Percentiles rank a stretch among this genome's conserved stretches.
These are phyloP conservation scores for Conidiobolus incongruus DNA, from an alignment of 371 early-diverging fungal species.

Conservation along the genomic window DNA sequence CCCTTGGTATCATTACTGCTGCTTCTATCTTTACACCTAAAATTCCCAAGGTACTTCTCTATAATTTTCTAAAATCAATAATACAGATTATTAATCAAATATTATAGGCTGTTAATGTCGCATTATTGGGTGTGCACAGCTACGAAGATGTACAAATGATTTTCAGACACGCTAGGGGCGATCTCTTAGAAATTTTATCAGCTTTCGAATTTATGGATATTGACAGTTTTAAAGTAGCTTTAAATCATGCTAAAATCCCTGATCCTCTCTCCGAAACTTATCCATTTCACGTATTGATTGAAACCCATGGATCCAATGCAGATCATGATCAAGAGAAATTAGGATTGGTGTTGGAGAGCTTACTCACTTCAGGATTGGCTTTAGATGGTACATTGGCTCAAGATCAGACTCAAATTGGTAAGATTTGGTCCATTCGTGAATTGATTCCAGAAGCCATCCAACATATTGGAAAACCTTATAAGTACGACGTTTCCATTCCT, in stretches of 20 bases:
- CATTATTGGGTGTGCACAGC: constrained; percentile 46
- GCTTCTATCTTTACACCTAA: no score
- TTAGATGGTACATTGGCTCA: constrained; percentile 84
- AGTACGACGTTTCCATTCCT: constrained; percentile 83
- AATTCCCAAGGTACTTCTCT: no score
- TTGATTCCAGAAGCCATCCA: constrained; percentile 76
- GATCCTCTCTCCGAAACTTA: constrained; percentile 31
- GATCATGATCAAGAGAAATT: constrained; percentile 85
- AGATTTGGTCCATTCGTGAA: constrained; percentile 81
- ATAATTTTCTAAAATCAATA: no score
- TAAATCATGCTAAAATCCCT: constrained; percentile 27
- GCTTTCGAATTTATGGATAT: constrained; percentile 94
- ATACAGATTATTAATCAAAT: no score
- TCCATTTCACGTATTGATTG: constrained; percentile 83
- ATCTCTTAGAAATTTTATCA: constrained; percentile 83
- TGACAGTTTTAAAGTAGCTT: constrained; percentile 37
- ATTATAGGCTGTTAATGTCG: constrained; percentile 41
- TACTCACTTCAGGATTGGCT: constrained; percentile 40
- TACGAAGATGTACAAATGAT: constrained; percentile 58
- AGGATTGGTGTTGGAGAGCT: constrained; percentile 28
- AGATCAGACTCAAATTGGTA: constrained; percentile 42
- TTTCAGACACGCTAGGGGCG: constrained; percentile 46
- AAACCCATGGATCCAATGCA: constrained; percentile 78
- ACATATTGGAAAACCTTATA: constrained; percentile 66
- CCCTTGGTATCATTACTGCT: no score